phyloP scores from a whole-genome alignment of 1,284 basidiomycete species.

The Lignosus rhinocerotis region DNA sequence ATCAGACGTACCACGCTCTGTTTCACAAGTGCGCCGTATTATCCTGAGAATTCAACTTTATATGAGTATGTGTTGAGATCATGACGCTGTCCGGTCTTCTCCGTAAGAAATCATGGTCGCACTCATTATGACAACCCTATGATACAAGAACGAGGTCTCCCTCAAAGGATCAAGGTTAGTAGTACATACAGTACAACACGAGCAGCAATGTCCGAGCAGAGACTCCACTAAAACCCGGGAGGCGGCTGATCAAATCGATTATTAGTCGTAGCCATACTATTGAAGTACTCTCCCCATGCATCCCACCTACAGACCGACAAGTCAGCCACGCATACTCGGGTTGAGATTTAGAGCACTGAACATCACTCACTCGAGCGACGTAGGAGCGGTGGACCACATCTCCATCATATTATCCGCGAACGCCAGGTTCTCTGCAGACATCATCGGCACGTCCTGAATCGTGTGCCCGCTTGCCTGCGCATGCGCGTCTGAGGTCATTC shows the following conservation, averaged over 20 bases:
- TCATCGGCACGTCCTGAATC: conserved; percentile 1
- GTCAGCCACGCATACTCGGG: background rate
- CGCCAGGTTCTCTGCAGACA: conserved; percentile 5
- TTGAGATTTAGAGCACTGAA: background rate
- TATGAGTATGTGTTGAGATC: too few relatives aligned
- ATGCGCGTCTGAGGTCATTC: background rate
- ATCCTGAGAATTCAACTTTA: too few relatives aligned
- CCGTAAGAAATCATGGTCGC: too few relatives aligned
- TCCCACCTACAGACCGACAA: conserved; percentile 1
- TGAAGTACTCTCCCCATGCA: conserved; percentile 18
- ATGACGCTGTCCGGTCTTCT: too few relatives aligned
- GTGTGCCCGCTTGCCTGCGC: background rate
- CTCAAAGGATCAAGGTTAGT: too few relatives aligned
- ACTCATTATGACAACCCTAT: too few relatives aligned
- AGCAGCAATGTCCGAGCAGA: too few relatives aligned
- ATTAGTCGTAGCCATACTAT: conserved; percentile 7
- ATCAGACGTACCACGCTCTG: too few relatives aligned
- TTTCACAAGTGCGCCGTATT: too few relatives aligned
- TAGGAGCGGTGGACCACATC: conserved; percentile 9
- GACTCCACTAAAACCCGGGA: background rate
- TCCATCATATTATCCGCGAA: conserved; percentile 11
- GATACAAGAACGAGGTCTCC: too few relatives aligned
- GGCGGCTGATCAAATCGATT: background rate
- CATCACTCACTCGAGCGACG: conserved; percentile 6
- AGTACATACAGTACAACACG: too few relatives aligned